A percentile compares a stretch with the other conserved stretches of the same genome.
Conservation (phyloP, 352 stramenopile genomes). For the Aphanomyces cochlioides region DNA sequence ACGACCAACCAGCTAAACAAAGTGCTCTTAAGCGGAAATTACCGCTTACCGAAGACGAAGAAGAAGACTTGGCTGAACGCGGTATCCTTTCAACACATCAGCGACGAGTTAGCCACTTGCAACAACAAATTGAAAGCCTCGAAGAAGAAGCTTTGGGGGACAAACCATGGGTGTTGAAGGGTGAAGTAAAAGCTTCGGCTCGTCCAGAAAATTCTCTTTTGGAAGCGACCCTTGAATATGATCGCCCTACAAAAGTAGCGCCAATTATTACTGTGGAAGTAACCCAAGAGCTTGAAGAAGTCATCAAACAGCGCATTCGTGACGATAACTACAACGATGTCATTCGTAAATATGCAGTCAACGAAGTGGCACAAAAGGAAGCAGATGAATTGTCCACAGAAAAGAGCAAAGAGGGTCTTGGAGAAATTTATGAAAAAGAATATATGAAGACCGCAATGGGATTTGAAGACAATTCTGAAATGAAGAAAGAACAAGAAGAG, state of each 20-base stretch:
- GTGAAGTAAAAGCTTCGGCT: slow-evolving; percentile 81
- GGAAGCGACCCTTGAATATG: slow-evolving; percentile 91
- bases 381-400: slow-evolving; percentile 91
- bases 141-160: slow-evolving; percentile 87
- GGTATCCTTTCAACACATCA: slow-evolving; percentile 71
- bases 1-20: slow-evolving; percentile 54
- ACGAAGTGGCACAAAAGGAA: slow-evolving; percentile 78
- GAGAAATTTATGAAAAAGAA: slow-evolving; percentile 94
- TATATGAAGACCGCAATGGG: slow-evolving; percentile 94
- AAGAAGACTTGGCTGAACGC: slow-evolving; percentile 62
- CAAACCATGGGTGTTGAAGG: slow-evolving; percentile 92
- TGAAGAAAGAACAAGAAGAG: slow-evolving; percentile 91
- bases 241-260: slow-evolving; percentile 87
- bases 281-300: slow-evolving; percentile 88
- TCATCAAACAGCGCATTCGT: slow-evolving; percentile 93
- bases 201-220: slow-evolving; percentile 92
- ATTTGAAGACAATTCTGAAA: slow-evolving; percentile 89
- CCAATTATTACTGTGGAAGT: slow-evolving; percentile 91
- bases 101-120: slow-evolving; percentile 56
- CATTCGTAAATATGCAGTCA: slow-evolving; percentile 81
- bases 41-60: slow-evolving; percentile 50
- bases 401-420: slow-evolving; percentile 87
- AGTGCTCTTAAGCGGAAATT: slow-evolving; percentile 44
- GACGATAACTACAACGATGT: slow-evolving; percentile 95
- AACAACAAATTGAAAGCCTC: slow-evolving; percentile 83